phyloP scores from a whole-genome alignment of 495 filamentous ascomycete genomes.

The Penicillium paradoxum region DNA sequence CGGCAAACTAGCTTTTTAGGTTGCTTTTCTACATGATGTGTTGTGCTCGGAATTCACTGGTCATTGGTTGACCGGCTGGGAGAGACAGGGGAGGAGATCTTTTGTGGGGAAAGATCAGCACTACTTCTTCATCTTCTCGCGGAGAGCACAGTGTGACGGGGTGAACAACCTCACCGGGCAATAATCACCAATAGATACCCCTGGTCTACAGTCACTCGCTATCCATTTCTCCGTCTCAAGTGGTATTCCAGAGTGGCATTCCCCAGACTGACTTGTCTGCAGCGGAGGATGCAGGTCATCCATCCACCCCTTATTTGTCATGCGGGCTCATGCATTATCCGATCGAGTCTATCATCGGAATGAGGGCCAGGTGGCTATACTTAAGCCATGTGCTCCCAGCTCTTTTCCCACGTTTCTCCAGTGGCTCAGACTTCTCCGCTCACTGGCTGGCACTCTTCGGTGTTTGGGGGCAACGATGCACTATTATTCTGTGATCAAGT shows the following conservation, averaged over 20 bases:
- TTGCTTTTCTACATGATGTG: slow-evolving; percentile 6
- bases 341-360: not conserved
- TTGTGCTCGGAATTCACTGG: slow-evolving; percentile 5
- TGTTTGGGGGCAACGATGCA: slow-evolving; percentile 15
- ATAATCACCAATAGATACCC: slow-evolving; percentile 1
- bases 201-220: slow-evolving; percentile 13
- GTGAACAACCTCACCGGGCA: not conserved
- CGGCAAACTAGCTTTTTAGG: slow-evolving; percentile 8
- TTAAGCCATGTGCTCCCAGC: slow-evolving; percentile 2
- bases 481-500: slow-evolving; percentile 9
- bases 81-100: slow-evolving; percentile 14
- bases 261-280: not conserved
- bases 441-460: not conserved
- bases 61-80: slow-evolving; percentile 3
- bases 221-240: slow-evolving; percentile 20
- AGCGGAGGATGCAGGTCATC: slow-evolving; percentile 3
- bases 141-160: slow-evolving; percentile 16
- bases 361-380: not conserved
- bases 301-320: slow-evolving; percentile 4
- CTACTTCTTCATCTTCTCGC: slow-evolving; percentile 11
- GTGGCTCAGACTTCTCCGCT: not conserved
- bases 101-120: slow-evolving; percentile 24
- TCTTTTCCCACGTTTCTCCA: not conserved
- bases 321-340: slow-evolving; percentile 5
- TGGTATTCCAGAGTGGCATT: slow-evolving; percentile 23